Conservation (phyloP, 768 basidiomycete genomes). For the Royoungia palumana region DNA sequence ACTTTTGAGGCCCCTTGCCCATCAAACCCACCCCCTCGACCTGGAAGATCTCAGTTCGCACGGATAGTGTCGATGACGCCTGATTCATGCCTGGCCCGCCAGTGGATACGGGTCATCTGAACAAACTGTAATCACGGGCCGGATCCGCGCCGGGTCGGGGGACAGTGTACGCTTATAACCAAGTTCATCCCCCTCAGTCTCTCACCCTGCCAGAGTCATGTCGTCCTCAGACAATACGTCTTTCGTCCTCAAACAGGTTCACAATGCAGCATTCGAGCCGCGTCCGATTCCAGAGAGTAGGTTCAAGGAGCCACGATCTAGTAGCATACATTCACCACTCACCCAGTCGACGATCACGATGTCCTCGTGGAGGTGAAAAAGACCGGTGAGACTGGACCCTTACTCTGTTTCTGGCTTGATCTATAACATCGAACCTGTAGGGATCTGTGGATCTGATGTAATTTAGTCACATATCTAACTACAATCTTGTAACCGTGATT, state of each 20-base stretch:
- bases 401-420: slow-evolving; percentile 9
- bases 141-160: neutral
- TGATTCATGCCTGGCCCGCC: too few relatives aligned
- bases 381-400: slow-evolving; percentile 56
- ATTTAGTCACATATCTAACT: slow-evolving; percentile 9
- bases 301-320: slow-evolving; percentile 15
- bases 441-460: slow-evolving; percentile 91
- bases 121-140: slow-evolving; percentile 5
- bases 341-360: slow-evolving; percentile 62
- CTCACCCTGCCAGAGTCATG: slow-evolving; percentile 43
- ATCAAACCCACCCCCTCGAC: too few relatives aligned
- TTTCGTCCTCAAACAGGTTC: slow-evolving; percentile 68
- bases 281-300: slow-evolving; percentile 71
- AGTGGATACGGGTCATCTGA: neutral
- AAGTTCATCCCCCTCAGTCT: neutral
- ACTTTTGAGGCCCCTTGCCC: too few relatives aligned
- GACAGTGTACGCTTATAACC: slow-evolving; percentile 1
- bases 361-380: slow-evolving; percentile 90
- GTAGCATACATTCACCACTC: slow-evolving; percentile 6
- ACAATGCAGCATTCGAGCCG: slow-evolving; percentile 68
- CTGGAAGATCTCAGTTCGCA: too few relatives aligned
- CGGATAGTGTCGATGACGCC: too few relatives aligned
- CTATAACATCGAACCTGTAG: slow-evolving; percentile 34
- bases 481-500: slow-evolving; percentile 3
- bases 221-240: slow-evolving; percentile 61